A percentile compares a stretch with the other conserved stretches of the same genome.
phyloP scores from a whole-genome alignment of 257 asterid species.

The Voacanga thouarsii region DNA sequence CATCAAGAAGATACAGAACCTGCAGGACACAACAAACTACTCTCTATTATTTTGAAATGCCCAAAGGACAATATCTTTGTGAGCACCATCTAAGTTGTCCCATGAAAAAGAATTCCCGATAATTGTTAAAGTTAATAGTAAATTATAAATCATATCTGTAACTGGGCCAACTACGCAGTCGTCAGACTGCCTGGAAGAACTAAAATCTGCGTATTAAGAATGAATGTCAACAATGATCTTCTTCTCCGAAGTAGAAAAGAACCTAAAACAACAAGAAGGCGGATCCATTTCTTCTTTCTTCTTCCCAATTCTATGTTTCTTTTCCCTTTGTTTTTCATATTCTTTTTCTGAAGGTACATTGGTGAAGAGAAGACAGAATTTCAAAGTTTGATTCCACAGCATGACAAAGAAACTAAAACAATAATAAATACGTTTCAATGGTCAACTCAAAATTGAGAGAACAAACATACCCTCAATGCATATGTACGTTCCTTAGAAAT shows the following conservation, averaged over 20 bases:
- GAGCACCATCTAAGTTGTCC: not conserved
- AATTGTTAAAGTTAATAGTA: not conserved
- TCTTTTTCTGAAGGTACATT: not conserved
- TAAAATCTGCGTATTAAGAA: not conserved
- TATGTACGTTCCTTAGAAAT: constrained; percentile 67
- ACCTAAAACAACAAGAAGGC: not conserved
- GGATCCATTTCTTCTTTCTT: not conserved
- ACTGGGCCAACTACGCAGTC: not conserved
- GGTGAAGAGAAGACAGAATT: not conserved
- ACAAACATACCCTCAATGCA: constrained; percentile 61
- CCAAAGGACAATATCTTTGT: not conserved
- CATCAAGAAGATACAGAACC: not conserved
- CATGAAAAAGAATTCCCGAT: not conserved
- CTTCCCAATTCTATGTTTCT: not conserved
- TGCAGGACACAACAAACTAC: not conserved
- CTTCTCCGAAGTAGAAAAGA: not conserved
- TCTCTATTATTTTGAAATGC: not conserved
- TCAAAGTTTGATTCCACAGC: not conserved
- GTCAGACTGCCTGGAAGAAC: not conserved
- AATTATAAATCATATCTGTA: not conserved
- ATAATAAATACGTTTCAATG: not conserved
- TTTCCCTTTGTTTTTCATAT: not conserved
- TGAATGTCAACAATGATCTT: not conserved
- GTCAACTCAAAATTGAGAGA: not conserved
- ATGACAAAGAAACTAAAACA: not conserved